phyloP scores from a whole-genome alignment of 1,284 basidiomycete species.

The Coniophora puteana region DNA sequence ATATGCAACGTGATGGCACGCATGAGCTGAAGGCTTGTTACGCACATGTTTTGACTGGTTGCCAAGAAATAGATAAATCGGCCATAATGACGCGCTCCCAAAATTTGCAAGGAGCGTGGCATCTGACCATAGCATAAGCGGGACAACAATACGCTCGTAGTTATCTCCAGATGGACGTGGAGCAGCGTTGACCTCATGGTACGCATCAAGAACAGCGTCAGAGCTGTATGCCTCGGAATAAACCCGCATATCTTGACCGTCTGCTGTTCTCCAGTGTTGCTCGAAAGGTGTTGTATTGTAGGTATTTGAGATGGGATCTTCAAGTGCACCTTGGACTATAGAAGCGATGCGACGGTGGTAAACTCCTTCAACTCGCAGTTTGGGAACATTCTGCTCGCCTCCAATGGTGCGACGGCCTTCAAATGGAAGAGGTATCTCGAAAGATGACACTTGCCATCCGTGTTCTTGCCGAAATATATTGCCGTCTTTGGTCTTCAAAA shows the following conservation, averaged over 20 bases:
- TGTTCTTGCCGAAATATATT: background rate
- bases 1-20: slow-evolving; percentile 26
- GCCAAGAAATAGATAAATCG: slow-evolving; percentile 23
- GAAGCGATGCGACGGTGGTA: slow-evolving; percentile 3
- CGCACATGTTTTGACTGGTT: slow-evolving; percentile 23
- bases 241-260: slow-evolving; percentile 10
- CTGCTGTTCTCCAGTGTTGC: slow-evolving; percentile 12
- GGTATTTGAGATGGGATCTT: background rate
- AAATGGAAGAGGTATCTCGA: slow-evolving; percentile 17
- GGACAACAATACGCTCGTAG: slow-evolving; percentile 18
- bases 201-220: slow-evolving; percentile 8
- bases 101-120: slow-evolving; percentile 22
- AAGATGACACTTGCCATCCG: slow-evolving; percentile 13
- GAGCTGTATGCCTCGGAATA: slow-evolving; percentile 20
- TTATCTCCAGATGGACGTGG: slow-evolving; percentile 13
- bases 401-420: background rate
- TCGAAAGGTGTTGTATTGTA: slow-evolving; percentile 15
- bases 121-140: slow-evolving; percentile 30
- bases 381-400: slow-evolving; percentile 1
- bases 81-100: slow-evolving; percentile 22
- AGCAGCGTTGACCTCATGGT: slow-evolving; percentile 11
- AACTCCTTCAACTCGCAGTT: slow-evolving; percentile 2
- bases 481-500: background rate
- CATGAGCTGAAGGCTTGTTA: slow-evolving; percentile 2
- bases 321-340: slow-evolving; percentile 2